Evolutionary conservation across 345 rosid species (phyloP).

Genomic region (Corchorus capsularis): DNA sequence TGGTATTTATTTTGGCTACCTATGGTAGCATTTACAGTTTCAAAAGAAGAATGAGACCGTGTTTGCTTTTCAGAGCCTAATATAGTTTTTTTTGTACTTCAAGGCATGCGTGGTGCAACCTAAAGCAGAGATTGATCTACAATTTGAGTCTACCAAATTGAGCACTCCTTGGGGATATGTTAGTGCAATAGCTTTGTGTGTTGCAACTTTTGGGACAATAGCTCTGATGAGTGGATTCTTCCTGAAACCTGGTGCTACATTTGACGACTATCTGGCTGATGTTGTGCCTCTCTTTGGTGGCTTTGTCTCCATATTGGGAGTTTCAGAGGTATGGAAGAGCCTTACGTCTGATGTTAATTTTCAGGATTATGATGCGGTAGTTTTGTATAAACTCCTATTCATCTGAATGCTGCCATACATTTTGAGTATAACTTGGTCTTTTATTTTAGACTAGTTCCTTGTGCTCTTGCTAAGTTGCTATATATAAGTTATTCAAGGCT

Average conservation of each 20-base stretch:
- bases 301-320: slow-evolving; percentile 76
- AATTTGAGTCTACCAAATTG: slow-evolving; percentile 75
- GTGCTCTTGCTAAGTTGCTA: background rate
- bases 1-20: background rate
- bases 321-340: slow-evolving; percentile 65
- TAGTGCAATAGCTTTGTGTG: slow-evolving; percentile 60
- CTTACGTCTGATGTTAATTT: background rate
- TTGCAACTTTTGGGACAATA: slow-evolving; percentile 84
- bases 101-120: slow-evolving; percentile 97
- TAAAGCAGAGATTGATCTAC: slow-evolving; percentile 82
- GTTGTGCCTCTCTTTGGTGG: slow-evolving; percentile 88
- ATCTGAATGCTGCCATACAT: background rate
- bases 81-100: slow-evolving; percentile 14
- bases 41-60: background rate
- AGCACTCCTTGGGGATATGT: slow-evolving; percentile 91
- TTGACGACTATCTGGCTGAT: slow-evolving; percentile 76
- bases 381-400: background rate
- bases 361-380: background rate
- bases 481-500: background rate
- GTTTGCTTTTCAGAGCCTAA: background rate
- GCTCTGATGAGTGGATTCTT: slow-evolving; percentile 92
- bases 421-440: too few species aligned
- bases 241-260: slow-evolving; percentile 83
- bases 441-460: background rate
- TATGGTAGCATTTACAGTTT: background rate